phyloP scores from a whole-genome alignment of 495 filamentous ascomycete species.

The Penicillium roqueforti region DNA sequence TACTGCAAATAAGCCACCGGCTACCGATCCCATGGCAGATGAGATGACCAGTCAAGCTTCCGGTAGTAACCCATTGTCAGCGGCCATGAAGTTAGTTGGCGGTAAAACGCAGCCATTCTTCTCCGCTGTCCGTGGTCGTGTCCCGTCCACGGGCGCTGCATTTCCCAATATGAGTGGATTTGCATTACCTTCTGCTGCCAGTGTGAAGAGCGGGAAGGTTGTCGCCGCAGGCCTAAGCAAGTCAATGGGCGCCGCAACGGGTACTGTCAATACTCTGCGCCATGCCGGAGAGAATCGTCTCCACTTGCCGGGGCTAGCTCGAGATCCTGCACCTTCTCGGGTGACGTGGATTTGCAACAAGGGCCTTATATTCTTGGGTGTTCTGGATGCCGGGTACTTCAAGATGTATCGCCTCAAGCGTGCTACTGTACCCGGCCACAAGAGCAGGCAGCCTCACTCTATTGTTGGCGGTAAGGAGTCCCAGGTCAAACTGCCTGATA shows the following conservation, averaged over 20 bases:
- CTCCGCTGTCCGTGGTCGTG: constrained; percentile 50
- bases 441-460: constrained; percentile 46
- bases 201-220: constrained; percentile 66
- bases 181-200: constrained; percentile 61
- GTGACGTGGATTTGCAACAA: constrained; percentile 39
- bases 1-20: constrained; percentile 36
- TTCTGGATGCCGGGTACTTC: constrained; percentile 45
- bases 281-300: constrained; percentile 83
- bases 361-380: constrained; percentile 34
- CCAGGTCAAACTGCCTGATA: constrained; percentile 60
- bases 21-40: constrained; percentile 28
- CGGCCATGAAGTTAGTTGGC: constrained; percentile 55
- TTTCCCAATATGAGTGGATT: constrained; percentile 44
- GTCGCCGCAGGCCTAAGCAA: constrained; percentile 79
- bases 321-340: constrained; percentile 39
- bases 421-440: constrained; percentile 28
- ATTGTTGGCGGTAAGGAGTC: constrained; percentile 54
- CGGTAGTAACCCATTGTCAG: constrained; percentile 58
- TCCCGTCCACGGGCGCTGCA: constrained; percentile 46
- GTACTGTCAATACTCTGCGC: constrained; percentile 71
- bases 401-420: constrained; percentile 64
- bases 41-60: constrained; percentile 49
- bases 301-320: constrained; percentile 57
- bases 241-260: constrained; percentile 75
- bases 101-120: constrained; percentile 57